Evolutionary conservation across 805 yeast genomes (phyloP).

Genomic region (Myxozyma mucilagina): DNA sequence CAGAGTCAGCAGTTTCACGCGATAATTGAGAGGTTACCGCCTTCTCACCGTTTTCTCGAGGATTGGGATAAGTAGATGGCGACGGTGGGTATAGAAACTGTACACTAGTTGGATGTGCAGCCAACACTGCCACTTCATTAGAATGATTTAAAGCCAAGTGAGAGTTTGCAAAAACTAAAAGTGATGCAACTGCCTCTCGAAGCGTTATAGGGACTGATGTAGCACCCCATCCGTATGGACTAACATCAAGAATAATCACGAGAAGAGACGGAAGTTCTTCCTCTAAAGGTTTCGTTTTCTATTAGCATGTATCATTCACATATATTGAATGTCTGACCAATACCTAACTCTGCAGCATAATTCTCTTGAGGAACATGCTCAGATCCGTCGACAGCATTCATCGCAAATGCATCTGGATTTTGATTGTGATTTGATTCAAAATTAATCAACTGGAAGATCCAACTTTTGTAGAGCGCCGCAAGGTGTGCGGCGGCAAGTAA

Average conservation of each 20-base stretch:
- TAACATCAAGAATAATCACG: slow-evolving; percentile 73
- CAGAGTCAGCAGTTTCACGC: not conserved
- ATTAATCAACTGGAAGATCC: not conserved
- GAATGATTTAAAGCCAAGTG: slow-evolving; percentile 83
- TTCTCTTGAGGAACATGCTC: slow-evolving; percentile 22
- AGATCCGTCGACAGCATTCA: slow-evolving; percentile 32
- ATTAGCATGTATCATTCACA: not conserved
- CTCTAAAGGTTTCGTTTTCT: not conserved
- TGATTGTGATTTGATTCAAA: not conserved
- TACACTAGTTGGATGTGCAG: slow-evolving; percentile 71
- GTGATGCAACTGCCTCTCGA: slow-evolving; percentile 61
- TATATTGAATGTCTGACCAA: not conserved
- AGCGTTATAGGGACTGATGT: slow-evolving; percentile 37
- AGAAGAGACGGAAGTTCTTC: slow-evolving; percentile 79
- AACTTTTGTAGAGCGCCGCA: not conserved
- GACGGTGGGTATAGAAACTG: slow-evolving; percentile 63
- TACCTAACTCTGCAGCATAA: slow-evolving; percentile 16
- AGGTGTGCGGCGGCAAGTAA: not conserved
- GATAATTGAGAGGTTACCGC: not conserved
- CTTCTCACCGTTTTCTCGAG: not conserved
- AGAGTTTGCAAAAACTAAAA: slow-evolving; percentile 79
- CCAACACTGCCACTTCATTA: slow-evolving; percentile 78
- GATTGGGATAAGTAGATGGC: not conserved
- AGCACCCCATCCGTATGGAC: slow-evolving; percentile 67
- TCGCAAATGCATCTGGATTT: not conserved